Evolutionary conservation across 2,329 filamentous ascomycete genomes (phyloP), one percentile per base, ranked within the genome.

Genomic region (Aspergillus sp.): DNA sequence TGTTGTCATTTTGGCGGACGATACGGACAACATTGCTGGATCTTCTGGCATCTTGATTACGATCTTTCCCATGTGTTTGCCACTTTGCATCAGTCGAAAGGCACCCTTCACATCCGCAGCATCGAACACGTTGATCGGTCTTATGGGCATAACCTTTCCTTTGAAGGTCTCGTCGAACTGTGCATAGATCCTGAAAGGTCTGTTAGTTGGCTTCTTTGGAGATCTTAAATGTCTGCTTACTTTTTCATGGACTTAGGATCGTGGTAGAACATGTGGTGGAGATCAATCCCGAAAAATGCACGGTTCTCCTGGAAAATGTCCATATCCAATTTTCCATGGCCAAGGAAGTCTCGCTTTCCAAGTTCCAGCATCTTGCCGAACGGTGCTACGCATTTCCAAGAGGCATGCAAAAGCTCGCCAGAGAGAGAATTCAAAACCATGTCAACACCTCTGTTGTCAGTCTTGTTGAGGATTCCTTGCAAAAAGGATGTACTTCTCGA

Each of bases 21-120:
- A 38, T 7, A n/a, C 11, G 13, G 26, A 28, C 10, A n/a, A 6
- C 27, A 9, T 27, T 19, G 12, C 12, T n/a, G 33, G 33, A 13
- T 19, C 33, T 34, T 19, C 33, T 13, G 12, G 1, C 12, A 34
- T 19, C 19, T 19, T 19, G 2, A 53, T 26, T 1, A 74, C 64
- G 19, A 74, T 61, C 44, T 74, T 74, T 3, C 71, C 72, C 12
- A 68, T 69, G 44, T 74, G 69, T 4, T 19, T 19, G 2, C 67
- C 70, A 1, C 53, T 56, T 43, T 73, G 67, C 60, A 76, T 64
- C 19, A 49, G 54, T 0, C 66, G 52, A 46, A 75, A 71, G 0
- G 69, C 69, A 5, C 65, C 56, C 10, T 60, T 46, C 2, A 70
- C 45, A 1, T 66, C 1, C 39, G 34, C 19, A 0, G 33, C 63